Evolutionary conservation across 257 asterid species (phyloP).

Genomic region (Gentiana straminea): DNA sequence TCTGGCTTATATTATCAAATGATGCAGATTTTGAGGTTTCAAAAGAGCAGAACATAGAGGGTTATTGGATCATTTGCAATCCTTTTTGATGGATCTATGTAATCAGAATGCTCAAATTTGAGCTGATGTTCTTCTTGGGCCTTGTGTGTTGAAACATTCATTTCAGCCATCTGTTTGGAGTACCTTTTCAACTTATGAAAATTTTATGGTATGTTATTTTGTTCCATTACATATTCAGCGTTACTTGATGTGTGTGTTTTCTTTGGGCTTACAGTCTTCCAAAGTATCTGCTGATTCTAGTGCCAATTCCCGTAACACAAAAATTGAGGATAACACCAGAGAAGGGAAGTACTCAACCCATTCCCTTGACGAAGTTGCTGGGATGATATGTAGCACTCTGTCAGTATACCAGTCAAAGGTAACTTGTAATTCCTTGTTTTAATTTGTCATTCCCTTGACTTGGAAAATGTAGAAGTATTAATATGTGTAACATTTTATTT

Average conservation of each 20-base stretch:
- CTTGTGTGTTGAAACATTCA: too few relatives aligned
- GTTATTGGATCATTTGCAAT: too few relatives aligned
- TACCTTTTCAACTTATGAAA: neutral
- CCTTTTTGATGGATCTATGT: too few relatives aligned
- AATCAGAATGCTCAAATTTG: too few relatives aligned
- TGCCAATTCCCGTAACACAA: slow-evolving; percentile 33
- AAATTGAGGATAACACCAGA: slow-evolving; percentile 59
- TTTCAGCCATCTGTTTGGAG: too few relatives aligned
- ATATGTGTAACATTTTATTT: too few relatives aligned
- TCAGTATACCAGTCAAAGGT: slow-evolving; percentile 87
- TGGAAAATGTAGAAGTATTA: too few relatives aligned
- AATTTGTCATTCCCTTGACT: too few relatives aligned
- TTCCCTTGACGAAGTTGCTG: slow-evolving; percentile 87
- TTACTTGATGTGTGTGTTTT: neutral
- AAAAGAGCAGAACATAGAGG: too few relatives aligned
- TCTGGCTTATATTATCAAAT: too few relatives aligned
- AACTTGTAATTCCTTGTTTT: slow-evolving; percentile 13
- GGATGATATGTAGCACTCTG: slow-evolving; percentile 71
- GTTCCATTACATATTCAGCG: slow-evolving; percentile 10
- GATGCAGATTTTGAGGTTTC: too few relatives aligned
- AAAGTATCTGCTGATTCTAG: slow-evolving; percentile 72
- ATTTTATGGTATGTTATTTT: slow-evolving; percentile 9
- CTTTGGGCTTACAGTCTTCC: slow-evolving; percentile 47
- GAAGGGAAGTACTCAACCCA: slow-evolving; percentile 37
- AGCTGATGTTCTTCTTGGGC: too few relatives aligned